Conservation (phyloP, 169 alveolate genomes). For the Plasmodium vivax region DNA sequence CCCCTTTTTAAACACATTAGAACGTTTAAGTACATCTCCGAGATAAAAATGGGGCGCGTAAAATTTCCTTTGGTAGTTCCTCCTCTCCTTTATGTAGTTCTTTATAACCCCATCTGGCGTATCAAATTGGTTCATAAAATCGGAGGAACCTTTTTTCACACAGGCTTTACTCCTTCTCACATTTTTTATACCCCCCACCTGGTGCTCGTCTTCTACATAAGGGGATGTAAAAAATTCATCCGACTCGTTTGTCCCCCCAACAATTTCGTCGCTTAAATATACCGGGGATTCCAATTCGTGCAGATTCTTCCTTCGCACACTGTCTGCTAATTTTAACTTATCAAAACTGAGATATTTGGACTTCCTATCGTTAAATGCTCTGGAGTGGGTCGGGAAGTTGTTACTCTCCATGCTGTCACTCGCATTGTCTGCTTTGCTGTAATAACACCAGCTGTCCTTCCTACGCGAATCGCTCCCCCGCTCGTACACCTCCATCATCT, state of each 20-base stretch:
- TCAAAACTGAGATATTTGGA: constrained; percentile 29
- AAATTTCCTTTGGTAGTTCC: constrained; percentile 27
- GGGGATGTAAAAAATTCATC: constrained; percentile 48
- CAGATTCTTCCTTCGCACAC: background rate
- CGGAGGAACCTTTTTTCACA: constrained; percentile 75
- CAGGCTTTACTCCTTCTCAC: background rate
- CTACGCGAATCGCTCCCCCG: background rate
- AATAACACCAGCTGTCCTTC: background rate
- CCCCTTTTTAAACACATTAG: background rate
- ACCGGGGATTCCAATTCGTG: constrained; percentile 40
- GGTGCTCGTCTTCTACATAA: background rate
- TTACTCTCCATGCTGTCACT: constrained; percentile 10
- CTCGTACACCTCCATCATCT: constrained; percentile 3
- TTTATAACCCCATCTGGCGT: constrained; percentile 7
- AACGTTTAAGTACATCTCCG: background rate
- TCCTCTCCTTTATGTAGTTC: constrained; percentile 50
- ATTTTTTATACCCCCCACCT: background rate
- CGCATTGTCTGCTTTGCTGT: constrained; percentile 8
- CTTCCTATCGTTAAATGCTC: constrained; percentile 1
- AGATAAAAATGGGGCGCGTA: constrained; percentile 16
- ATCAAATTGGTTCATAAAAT: background rate
- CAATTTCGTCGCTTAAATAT: constrained; percentile 1
- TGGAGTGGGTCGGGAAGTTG: background rate
- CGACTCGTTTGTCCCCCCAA: background rate
- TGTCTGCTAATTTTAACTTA: background rate